Percentiles rank a stretch among this genome's conserved stretches.
Evolutionary conservation across 306 rosid species (phyloP).

Genomic region (Ochetophila trinervis): DNA sequence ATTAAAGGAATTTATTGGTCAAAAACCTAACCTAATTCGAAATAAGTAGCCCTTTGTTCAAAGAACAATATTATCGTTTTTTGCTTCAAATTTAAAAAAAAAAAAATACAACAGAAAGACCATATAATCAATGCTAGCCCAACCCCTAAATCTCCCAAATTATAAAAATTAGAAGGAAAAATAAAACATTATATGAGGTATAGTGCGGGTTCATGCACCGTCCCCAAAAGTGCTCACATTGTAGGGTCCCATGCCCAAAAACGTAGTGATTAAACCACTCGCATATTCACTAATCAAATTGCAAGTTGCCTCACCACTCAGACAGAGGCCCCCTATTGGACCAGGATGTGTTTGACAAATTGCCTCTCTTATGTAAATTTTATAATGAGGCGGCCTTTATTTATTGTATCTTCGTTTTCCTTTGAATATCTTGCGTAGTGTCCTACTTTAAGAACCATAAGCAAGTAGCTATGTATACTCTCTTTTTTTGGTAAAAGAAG

Average conservation of each 20-base stretch:
- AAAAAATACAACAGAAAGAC: no score
- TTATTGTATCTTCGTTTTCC: neutral
- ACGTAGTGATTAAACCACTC: neutral
- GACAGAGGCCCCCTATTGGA: neutral
- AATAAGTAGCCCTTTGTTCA: no score
- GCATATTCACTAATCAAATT: neutral
- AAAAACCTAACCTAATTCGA: no score
- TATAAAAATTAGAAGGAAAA: no score
- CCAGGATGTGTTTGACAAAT: neutral
- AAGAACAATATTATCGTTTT: no score
- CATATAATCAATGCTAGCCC: no score
- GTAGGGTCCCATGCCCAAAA: neutral
- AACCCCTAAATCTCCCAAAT: no score
- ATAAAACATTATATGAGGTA: neutral
- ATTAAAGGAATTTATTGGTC: no score
- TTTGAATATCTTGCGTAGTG: neutral
- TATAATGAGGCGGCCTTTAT: conserved; percentile 5
- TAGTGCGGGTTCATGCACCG: conserved; percentile 11
- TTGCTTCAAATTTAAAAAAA: no score
- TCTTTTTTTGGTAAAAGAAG: no score
- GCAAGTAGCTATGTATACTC: no score
- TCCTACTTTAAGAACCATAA: no score
- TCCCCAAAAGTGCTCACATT: neutral
- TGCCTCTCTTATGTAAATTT: neutral
- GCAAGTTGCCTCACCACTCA: conserved; percentile 8